Base-by-base conservation (phyloP, 805 yeast species). In the Komagataella pseudopastoris region DNA sequence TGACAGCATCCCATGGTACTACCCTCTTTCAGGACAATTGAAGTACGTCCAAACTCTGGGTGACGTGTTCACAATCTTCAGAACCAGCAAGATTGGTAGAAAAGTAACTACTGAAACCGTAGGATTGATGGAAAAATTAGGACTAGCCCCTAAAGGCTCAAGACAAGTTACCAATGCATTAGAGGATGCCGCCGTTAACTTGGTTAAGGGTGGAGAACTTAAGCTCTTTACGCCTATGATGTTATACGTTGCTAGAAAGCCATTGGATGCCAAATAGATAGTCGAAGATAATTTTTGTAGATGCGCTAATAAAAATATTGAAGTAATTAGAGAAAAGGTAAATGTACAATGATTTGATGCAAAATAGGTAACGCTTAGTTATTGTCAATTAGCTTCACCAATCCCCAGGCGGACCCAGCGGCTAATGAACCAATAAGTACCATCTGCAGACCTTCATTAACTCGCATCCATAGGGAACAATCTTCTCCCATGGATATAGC, bases 201-300 rank as follows among this genome's bases (percentile, higher is more conserved):
- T 93, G 63, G 96, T 90, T 53, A 86, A 81, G 52, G 99, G 99
- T 69, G 99, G 96, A 67, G 77, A 76, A 69, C 76, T 84, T 68
- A 83, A 85, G 61, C 75, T 93, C 58, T 93, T 93, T 74, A 91
- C 98, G 45, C 99, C 99, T 62, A 93, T 93, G 99, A 86, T 88
- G 93, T 76, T 93, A 66, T 91, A 82, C 65, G 80, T 93, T 58
- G 89, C 79, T 60, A 84, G 79, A 72, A 91, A 91, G 73, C 98
- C 98, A 57, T 65, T 68, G 52, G 60, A 67, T 48, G 56, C 54
- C 52, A 52, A 52, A 50, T 44, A 55, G 22, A 30, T 30, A 30
- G 39, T 8, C 39, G 39, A 30, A 30, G 39, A 30, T 30, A 30
- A 30, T 4, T 30, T 46, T 46, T 46, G 23, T 45, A 45, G 20